Percentiles rank a stretch among this genome's conserved stretches.
These are phyloP conservation scores for Sporothrix humicola DNA, from an alignment of 2,329 filamentous ascomycete species.

Conservation along the genomic window DNA sequence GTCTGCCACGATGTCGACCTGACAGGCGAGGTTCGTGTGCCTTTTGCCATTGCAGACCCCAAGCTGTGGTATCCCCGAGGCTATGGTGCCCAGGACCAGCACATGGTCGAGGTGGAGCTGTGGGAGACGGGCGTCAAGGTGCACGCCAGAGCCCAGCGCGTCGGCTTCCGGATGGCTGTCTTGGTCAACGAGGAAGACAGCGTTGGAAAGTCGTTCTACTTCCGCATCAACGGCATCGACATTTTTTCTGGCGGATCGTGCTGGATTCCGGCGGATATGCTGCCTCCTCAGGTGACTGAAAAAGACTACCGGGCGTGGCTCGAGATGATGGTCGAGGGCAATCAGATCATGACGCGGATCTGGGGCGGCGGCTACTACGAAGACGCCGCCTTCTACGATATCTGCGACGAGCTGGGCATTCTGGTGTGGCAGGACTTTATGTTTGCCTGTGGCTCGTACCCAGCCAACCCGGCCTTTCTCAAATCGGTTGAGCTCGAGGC, in stretches of 20 bases:
- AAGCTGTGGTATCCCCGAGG: slow-evolving; percentile 77
- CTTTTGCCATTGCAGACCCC: slow-evolving; percentile 63
- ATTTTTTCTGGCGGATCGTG: slow-evolving; percentile 81
- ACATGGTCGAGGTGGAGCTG: slow-evolving; percentile 68
- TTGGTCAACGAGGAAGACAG: slow-evolving; percentile 64
- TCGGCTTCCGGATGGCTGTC: slow-evolving; percentile 71
- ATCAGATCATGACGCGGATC: slow-evolving; percentile 80
- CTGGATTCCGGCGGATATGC: slow-evolving; percentile 85
- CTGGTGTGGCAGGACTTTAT: slow-evolving; percentile 78
- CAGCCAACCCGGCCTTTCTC: slow-evolving; percentile 65
- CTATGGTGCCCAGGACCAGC: slow-evolving; percentile 78
- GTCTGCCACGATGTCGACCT: slow-evolving; percentile 2
- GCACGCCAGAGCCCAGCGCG: slow-evolving; percentile 64
- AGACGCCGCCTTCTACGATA: slow-evolving; percentile 71
- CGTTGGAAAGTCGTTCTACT: slow-evolving; percentile 78
- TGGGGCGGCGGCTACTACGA: slow-evolving; percentile 79
- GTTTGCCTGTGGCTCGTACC: slow-evolving; percentile 73
- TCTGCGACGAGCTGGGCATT: slow-evolving; percentile 71
- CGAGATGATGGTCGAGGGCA: slow-evolving; percentile 73
- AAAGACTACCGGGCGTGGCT: slow-evolving; percentile 76
- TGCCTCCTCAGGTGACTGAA: slow-evolving; percentile 70
- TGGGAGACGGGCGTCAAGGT: slow-evolving; percentile 48
- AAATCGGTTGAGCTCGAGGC: slow-evolving; percentile 66
- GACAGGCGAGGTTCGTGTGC: background rate
- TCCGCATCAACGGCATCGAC: slow-evolving; percentile 75